These are phyloP conservation scores for Prillingera fragicola DNA, from an alignment of 1,284 basidiomycete genomes.

Conservation along the genomic window DNA sequence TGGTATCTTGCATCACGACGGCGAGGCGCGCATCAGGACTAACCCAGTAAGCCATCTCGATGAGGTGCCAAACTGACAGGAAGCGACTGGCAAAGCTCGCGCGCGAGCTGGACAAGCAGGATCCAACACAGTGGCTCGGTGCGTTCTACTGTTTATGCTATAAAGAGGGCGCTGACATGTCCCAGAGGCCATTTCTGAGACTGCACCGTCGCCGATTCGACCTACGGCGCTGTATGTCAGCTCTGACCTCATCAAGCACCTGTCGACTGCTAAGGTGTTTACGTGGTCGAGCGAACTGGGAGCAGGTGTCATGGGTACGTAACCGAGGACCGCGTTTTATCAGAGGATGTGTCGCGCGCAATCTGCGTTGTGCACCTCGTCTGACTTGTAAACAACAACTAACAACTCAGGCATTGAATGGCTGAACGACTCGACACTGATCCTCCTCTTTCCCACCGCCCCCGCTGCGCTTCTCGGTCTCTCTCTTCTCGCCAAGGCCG, in stretches of 20 bases:
- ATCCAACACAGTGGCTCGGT: conserved; percentile 40
- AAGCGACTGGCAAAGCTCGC: conserved; percentile 37
- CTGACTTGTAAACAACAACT: neutral
- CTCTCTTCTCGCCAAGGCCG: conserved; percentile 38
- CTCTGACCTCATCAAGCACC: conserved; percentile 40
- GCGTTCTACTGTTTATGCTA: conserved; percentile 1
- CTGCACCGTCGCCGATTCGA: conserved; percentile 25
- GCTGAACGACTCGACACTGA: conserved; percentile 43
- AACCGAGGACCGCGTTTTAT: neutral
- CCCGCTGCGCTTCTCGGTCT: conserved; percentile 34
- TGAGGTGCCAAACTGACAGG: neutral
- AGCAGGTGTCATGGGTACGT: conserved; percentile 37
- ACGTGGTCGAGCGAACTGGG: conserved; percentile 37
- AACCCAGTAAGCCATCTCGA: conserved; percentile 34
- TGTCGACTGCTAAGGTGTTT: conserved; percentile 42
- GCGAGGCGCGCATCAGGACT: conserved; percentile 23
- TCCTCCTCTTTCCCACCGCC: conserved; percentile 37
- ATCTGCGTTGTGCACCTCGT: neutral
- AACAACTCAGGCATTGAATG: conserved; percentile 42
- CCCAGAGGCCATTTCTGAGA: conserved; percentile 31
- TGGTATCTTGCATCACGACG: conserved; percentile 35
- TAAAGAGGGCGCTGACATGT: conserved; percentile 1
- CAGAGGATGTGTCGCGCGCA: neutral
- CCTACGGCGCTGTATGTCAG: conserved; percentile 33
- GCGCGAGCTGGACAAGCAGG: conserved; percentile 35